Base-by-base conservation (phyloP, 75 land plant genomes). In the Pseudotsuga menziesii region DNA sequence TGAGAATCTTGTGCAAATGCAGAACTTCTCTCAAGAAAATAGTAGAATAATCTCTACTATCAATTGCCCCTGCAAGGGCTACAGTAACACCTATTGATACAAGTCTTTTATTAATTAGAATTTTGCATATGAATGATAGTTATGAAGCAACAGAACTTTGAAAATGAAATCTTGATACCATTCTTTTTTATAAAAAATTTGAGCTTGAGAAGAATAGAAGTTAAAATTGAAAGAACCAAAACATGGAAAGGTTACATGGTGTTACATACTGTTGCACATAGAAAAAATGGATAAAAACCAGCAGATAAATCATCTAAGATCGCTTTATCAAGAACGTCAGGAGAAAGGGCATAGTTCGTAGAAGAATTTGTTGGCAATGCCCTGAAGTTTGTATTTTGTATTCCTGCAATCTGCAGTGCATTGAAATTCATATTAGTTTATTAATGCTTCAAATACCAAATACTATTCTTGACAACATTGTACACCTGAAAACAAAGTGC, bases 181-280 rank as follows among this genome's bases (percentile, higher is more conserved):
- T 64, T 64, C 41, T 32, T 4, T 0, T 17, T 32, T 5, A 29
- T 5, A 16, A 11, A 22, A 73, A 15, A 3, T 35, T 23, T 48
- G 16, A 6, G 19, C 29, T 73, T 13, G 12, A 54, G 26, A 73
- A 44, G 56, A 73, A 44, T 48, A 11, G 14, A 48, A 22, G 26
- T 15, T 23, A 41, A 48, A 73, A 20, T 22, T 44, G 39, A 25
- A 64, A 64, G 36, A 64, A 64, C 35, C 17, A 15, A 64, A 64
- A 64, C 69, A 64, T 7, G 35, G 17, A 29, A 35, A 15, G 39
- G 39, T 15, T 13, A 63, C 26, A 48, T 22, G 39, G 56, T 59
- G 5, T 48, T 79, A 22, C 84, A 79, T 86, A 94, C 98, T 36
- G 88, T 85, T 74, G 89, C 98, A 89, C 91, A 87, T 23, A 92